Percentiles rank a stretch among this genome's conserved stretches.
These are phyloP conservation scores for Leccinum variicolor DNA, from an alignment of 768 basidiomycete genomes.

Conservation along the genomic window DNA sequence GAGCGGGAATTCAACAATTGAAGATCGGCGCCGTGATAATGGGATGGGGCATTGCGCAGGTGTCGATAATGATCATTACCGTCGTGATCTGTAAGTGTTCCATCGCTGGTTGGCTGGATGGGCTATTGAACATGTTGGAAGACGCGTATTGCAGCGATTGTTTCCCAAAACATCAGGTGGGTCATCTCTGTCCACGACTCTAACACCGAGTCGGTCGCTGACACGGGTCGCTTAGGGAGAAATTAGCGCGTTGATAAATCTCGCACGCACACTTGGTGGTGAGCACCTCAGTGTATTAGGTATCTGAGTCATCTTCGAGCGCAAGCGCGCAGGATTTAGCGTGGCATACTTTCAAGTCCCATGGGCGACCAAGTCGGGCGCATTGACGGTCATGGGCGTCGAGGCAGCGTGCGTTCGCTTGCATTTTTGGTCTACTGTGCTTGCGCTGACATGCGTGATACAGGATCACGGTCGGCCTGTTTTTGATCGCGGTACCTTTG, in stretches of 20 bases:
- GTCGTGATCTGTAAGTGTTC: constrained; percentile 36
- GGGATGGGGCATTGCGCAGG: constrained; percentile 43
- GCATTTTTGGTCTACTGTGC: neutral
- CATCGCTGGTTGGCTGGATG: neutral
- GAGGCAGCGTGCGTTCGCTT: constrained; percentile 34
- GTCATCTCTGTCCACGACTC: neutral
- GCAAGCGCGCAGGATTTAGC: constrained; percentile 25
- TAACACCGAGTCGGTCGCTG: neutral
- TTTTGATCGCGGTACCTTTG: constrained; percentile 35
- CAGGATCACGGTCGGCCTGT: constrained; percentile 34
- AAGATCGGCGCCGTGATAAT: constrained; percentile 32
- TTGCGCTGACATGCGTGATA: neutral
- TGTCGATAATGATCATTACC: constrained; percentile 37
- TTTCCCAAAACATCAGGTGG: constrained; percentile 32
- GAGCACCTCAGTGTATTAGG: constrained; percentile 1
- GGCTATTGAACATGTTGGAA: constrained; percentile 6
- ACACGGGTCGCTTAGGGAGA: constrained; percentile 31
- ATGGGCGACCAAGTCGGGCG: constrained; percentile 36
- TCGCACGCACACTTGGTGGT: constrained; percentile 34
- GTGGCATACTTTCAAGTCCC: constrained; percentile 42
- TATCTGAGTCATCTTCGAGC: neutral
- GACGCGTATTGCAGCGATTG: constrained; percentile 40
- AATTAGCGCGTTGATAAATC: constrained; percentile 41
- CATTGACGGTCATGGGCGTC: constrained; percentile 34
- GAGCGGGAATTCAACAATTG: constrained; percentile 36